Evolutionary conservation across 2,329 filamentous ascomycete genomes (phyloP), one percentile per base, ranked within the genome.

Genomic region (Botrytis fragariae): DNA sequence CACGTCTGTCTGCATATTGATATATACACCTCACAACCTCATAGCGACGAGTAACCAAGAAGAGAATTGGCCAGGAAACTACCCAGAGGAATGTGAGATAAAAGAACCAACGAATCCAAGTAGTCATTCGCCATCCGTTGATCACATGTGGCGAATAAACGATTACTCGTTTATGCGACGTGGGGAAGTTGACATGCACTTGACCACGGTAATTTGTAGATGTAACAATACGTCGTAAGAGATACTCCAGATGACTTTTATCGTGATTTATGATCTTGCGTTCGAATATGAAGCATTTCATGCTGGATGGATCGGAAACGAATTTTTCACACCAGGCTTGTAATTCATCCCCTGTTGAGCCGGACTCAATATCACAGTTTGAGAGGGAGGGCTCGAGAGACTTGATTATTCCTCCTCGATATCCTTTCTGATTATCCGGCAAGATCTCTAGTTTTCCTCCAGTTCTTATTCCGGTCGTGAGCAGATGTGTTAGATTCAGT

Each of bases 51-150:
- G 92, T 94, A 29, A 86, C 82, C 79, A 93, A 86, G 82, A 88
- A 90, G 20, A 94, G 84, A 73, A 88, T 87, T 0, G 92, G 92
- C 92, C 92, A 94, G 4, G 87, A 84, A 77, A 94, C 84, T 73
- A 94, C 78, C 86, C 92, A 92, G 20, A 92, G 81, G 74, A 93
- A 88, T 0, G 89, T 89, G 9, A 92, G 80, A 79, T 88, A 89
- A 82, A 90, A 93, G 16, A 93, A 62, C 84, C 88, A 88, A 60
- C 86, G 83, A 62, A 93, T 84, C 89, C 90, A 93, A 10, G 80
- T 80, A 1, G 86, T 90, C 63, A 90, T 83, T 0, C 92, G 88
- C 88, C 90, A 92, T 44, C 84, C 82, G 79, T 93, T 94, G 74
- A 89, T 83, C 69, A 83, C 84, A 76, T 87, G 88, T 7, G 87